These are phyloP conservation scores for Geosmithia morbida DNA, from an alignment of 2,329 filamentous ascomycete genomes.

Conservation along the genomic window DNA sequence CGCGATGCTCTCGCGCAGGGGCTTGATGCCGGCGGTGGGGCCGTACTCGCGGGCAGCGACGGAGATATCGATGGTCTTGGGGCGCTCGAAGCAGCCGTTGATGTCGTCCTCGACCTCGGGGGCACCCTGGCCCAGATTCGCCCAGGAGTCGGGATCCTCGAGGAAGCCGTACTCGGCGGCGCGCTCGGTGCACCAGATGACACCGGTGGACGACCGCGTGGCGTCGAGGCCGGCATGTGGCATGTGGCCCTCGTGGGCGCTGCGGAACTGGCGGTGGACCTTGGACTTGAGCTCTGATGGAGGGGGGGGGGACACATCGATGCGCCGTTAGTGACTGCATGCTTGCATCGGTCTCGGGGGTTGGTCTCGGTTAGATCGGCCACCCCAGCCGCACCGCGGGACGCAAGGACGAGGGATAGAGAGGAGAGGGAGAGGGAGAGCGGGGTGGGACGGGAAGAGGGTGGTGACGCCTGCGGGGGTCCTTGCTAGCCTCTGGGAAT, in stretches of 20 bases:
- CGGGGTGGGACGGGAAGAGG: too few species aligned
- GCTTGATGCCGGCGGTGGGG: constrained; percentile 87
- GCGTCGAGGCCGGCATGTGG: constrained; percentile 85
- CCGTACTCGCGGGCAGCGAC: constrained; percentile 78
- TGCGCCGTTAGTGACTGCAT: too few species aligned
- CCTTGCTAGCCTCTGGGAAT: too few species aligned
- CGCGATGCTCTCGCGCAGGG: constrained; percentile 76
- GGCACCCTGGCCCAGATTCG: constrained; percentile 86
- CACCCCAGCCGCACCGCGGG: too few species aligned
- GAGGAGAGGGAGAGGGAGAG: too few species aligned
- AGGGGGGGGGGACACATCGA: too few species aligned
- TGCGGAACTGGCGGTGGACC: constrained; percentile 79
- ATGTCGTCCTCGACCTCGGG: constrained; percentile 93
- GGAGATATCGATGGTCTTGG: constrained; percentile 62
- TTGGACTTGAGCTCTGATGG: constrained; percentile 61
- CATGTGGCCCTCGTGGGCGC: constrained; percentile 79
- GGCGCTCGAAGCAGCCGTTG: constrained; percentile 73
- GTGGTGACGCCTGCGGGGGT: too few species aligned
- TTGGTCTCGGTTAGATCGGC: too few species aligned
- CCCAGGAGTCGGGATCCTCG: constrained; percentile 73
- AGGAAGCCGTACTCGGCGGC: constrained; percentile 79
- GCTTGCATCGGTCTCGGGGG: too few species aligned
- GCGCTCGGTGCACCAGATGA: constrained; percentile 84
- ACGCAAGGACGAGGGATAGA: too few species aligned
- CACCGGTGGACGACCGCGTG: constrained; percentile 76